Base-by-base conservation (phyloP, 345 rosid genomes). In the Carallia pectinifolia region DNA sequence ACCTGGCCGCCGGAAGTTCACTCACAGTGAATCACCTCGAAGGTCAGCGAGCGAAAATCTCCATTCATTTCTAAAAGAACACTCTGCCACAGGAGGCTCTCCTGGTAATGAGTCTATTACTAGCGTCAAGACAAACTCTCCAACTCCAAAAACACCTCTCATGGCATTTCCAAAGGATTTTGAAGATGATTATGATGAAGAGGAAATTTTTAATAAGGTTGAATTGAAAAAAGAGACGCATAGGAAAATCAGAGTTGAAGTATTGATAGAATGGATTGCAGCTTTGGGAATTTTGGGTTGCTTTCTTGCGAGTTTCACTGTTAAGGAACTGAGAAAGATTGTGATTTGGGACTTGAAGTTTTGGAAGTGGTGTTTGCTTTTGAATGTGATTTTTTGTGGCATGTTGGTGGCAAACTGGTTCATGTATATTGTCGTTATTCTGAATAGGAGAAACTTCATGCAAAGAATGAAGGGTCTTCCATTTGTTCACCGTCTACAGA, bases 401-500 rank as follows among this genome's bases (percentile, higher is more conserved):
- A 53, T 87, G 83, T 60, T 83, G 40, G 74, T 89, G 64, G 89
- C 92, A 23, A 80, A 74, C 23, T 83, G 92, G 92, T 64, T 90
- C 64, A 83, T 88, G 90, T 89, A 73, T 68, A 64, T 90, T 0
- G 71, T 77, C 23, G 90, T 88, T 58, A 88, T 87, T 77, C 30
- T 90, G 72, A 90, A 87, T 13, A 93, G 87, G 77, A 79, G 59
- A 58, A 88, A 85, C 80, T 88, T 85, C 61, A 77, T 90, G 27
- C 76, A 87, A 4, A 67, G 74, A 69, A 90, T 84, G 72, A 90
- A 85, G 60, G 94, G 85, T 12, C 84, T 90, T 61, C 88, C 89
- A 53, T 90, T 90, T 67, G 96, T 90, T 55, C 91, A 88, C 58
- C 90, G 96, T 23, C 78, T 90, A 79, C 88, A 87, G 84, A 81